These are phyloP conservation scores for Melastoma candidum DNA, from an alignment of 441 rosid species.

Conservation along the genomic window DNA sequence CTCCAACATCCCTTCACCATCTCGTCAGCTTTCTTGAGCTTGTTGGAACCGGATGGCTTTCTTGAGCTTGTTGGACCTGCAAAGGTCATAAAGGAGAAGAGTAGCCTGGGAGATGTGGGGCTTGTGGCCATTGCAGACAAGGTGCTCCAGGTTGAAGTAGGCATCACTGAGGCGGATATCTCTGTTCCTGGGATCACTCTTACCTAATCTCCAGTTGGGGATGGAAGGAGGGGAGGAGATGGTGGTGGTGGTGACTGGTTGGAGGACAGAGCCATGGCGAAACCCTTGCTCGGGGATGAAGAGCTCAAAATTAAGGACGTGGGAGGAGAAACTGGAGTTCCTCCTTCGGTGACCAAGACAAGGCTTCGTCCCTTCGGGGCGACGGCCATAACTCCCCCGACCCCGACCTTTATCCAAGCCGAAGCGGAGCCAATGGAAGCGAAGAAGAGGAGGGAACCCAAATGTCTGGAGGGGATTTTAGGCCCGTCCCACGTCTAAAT, in stretches of 20 bases:
- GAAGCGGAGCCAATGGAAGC: too few species aligned
- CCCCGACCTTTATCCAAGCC: too few species aligned
- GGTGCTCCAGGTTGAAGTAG: conserved; percentile 33
- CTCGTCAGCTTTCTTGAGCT: conserved; percentile 56
- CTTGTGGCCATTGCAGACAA: conserved; percentile 43
- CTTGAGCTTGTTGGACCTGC: conserved; percentile 51
- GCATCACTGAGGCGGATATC: conserved; percentile 40
- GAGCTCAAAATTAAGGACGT: conserved; percentile 36
- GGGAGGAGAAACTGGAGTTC: conserved; percentile 35
- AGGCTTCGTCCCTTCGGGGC: conserved; percentile 39
- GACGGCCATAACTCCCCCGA: conserved; percentile 32
- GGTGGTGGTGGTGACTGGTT: conserved; percentile 49
- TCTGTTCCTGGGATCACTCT: conserved; percentile 26
- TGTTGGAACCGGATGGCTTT: conserved; percentile 57
- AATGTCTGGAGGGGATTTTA: too few species aligned
- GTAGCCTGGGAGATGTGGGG: conserved; percentile 51
- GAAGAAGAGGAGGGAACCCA: too few species aligned
- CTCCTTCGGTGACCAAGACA: conserved; percentile 29
- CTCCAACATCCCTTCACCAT: conserved; percentile 60
- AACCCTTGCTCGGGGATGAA: conserved; percentile 42
- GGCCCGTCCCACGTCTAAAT: too few species aligned
- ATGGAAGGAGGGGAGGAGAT: conserved; percentile 40
- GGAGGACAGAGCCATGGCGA: conserved; percentile 45
- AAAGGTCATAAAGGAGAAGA: conserved; percentile 63
- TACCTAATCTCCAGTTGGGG: conserved; percentile 46